phyloP scores from a whole-genome alignment of 192 early-diverging fungal species.

The Geosiphon pyriformis region DNA sequence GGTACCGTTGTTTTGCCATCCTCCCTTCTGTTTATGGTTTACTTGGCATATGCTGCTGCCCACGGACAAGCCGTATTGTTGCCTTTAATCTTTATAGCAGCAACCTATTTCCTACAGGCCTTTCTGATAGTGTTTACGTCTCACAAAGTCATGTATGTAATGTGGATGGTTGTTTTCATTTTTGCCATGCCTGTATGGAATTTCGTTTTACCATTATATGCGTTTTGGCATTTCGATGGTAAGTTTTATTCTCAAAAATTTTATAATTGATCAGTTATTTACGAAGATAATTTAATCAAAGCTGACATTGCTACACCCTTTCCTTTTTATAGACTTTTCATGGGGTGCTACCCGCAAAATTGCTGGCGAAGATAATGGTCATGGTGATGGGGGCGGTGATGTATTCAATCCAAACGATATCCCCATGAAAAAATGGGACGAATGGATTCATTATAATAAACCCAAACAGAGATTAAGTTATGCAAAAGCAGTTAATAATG shows the following conservation, averaged over 20 bases:
- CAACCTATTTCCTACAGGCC: constrained; percentile 63
- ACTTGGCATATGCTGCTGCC: constrained; percentile 49
- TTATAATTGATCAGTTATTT: no score
- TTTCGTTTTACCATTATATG: constrained; percentile 83
- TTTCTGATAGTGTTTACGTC: constrained; percentile 70
- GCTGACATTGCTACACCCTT: neutral
- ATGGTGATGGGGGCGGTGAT: constrained; percentile 64
- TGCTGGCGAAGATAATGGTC: constrained; percentile 60
- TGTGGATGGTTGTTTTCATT: constrained; percentile 76
- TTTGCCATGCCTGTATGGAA: constrained; percentile 91
- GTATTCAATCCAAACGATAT: constrained; percentile 59
- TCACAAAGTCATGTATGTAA: constrained; percentile 62
- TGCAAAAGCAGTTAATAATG: neutral
- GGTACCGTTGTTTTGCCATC: constrained; percentile 71
- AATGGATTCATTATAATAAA: constrained; percentile 38
- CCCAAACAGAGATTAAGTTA: neutral
- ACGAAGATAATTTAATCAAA: no score
- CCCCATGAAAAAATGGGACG: constrained; percentile 51
- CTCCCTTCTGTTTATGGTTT: constrained; percentile 46
- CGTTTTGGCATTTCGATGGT: constrained; percentile 88
- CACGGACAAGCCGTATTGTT: constrained; percentile 38
- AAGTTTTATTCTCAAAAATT: neutral
- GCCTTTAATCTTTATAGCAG: constrained; percentile 60
- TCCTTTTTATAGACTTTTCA: constrained; percentile 55
- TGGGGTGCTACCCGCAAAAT: constrained; percentile 80